These are phyloP conservation scores for Xylaria castorea DNA, from an alignment of 495 filamentous ascomycete genomes.

Conservation along the genomic window DNA sequence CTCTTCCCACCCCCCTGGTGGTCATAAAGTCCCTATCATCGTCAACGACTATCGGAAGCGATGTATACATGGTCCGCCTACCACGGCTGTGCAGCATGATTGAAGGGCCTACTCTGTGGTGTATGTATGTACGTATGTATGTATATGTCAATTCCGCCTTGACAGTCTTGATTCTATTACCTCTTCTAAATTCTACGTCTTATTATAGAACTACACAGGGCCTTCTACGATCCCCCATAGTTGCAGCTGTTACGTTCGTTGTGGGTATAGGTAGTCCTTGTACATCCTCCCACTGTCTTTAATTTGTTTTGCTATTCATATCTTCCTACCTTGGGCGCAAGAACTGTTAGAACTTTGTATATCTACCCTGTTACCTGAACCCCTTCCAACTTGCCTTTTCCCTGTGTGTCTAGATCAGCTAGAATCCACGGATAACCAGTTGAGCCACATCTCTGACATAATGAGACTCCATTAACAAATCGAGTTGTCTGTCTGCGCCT, in stretches of 20 bases:
- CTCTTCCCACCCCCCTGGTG: constrained; percentile 21
- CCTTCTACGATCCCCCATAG: constrained; percentile 21
- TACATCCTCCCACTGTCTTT: constrained; percentile 17
- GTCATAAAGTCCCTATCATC: constrained; percentile 14
- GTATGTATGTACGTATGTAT: not conserved
- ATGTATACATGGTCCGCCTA: constrained; percentile 7
- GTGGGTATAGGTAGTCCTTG: constrained; percentile 25
- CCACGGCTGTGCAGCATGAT: constrained; percentile 15
- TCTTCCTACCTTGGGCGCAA: not conserved
- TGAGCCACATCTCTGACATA: constrained; percentile 25
- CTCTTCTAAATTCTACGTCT: not conserved
- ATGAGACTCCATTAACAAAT: constrained; percentile 8
- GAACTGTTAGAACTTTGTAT: constrained; percentile 16
- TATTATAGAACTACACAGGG: constrained; percentile 18
- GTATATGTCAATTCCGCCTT: constrained; percentile 11
- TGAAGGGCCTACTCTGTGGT: constrained; percentile 11
- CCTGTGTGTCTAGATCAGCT: constrained; percentile 10
- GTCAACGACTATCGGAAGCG: constrained; percentile 1
- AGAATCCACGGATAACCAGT: not conserved
- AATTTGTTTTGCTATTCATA: not conserved
- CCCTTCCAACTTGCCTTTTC: constrained; percentile 19
- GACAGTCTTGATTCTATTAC: not conserved
- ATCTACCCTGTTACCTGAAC: constrained; percentile 15
- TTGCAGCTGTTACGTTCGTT: not conserved
- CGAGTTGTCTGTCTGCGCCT: constrained; percentile 6